phyloP scores from a whole-genome alignment of 371 early-diverging fungal genomes.

The Chytridiales sp. region DNA sequence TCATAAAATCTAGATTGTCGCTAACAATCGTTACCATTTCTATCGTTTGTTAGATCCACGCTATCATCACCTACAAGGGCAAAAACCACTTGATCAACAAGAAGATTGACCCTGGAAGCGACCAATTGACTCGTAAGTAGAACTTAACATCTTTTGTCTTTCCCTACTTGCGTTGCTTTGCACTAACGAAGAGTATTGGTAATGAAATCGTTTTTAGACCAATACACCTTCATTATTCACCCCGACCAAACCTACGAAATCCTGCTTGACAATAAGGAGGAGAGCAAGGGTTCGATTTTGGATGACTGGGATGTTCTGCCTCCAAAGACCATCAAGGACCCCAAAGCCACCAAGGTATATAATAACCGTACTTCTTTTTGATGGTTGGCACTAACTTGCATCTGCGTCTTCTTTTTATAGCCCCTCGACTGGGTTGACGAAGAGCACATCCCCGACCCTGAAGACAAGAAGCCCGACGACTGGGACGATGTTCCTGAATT shows the following conservation, averaged over 20 bases:
- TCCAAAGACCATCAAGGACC: slow-evolving; percentile 79
- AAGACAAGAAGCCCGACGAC: slow-evolving; percentile 83
- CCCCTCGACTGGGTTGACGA: slow-evolving; percentile 92
- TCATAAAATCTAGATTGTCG: not conserved
- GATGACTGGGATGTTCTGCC: slow-evolving; percentile 90
- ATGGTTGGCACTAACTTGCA: not conserved
- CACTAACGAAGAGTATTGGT: not conserved
- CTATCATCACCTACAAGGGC: slow-evolving; percentile 47
- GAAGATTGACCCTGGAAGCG: slow-evolving; percentile 35
- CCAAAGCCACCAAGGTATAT: slow-evolving; percentile 67
- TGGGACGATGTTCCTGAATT: slow-evolving; percentile 55
- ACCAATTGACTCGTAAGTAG: slow-evolving; percentile 43
- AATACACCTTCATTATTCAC: slow-evolving; percentile 85
- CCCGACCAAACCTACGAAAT: slow-evolving; percentile 77
- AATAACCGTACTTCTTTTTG: not conserved
- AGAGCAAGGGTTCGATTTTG: slow-evolving; percentile 65
- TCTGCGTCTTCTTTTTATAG: slow-evolving; percentile 15
- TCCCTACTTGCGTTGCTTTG: not conserved
- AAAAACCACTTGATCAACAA: slow-evolving; percentile 46
- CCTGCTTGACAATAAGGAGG: slow-evolving; percentile 71
- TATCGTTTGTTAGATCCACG: slow-evolving; percentile 25
- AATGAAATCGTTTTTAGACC: slow-evolving; percentile 34
- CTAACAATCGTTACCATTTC: not conserved
- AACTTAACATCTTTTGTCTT: not conserved
- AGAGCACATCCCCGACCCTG: slow-evolving; percentile 82